phyloP scores from a whole-genome alignment of 805 yeast genomes.

The Cyberlindnera nakhonratchasimensis region DNA sequence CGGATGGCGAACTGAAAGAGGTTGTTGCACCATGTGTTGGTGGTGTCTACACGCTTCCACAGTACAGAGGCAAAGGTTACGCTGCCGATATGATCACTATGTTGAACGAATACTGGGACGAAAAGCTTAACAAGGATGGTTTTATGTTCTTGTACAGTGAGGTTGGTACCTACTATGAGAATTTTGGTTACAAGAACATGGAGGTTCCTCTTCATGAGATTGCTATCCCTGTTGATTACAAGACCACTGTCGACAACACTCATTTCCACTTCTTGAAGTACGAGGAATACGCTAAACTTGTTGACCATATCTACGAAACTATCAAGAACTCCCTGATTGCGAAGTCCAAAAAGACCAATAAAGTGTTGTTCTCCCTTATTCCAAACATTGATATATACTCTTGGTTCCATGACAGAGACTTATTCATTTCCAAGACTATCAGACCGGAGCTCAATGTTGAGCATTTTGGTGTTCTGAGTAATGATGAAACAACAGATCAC shows the following conservation, averaged over 20 bases:
- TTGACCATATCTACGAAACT: slow-evolving; percentile 27
- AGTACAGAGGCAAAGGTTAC: slow-evolving; percentile 52
- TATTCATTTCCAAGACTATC: slow-evolving; percentile 32
- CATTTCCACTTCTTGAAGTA: slow-evolving; percentile 25
- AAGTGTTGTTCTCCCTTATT: slow-evolving; percentile 30
- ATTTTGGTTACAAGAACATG: slow-evolving; percentile 53
- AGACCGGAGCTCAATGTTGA: slow-evolving; percentile 16
- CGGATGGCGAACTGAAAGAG: slow-evolving; percentile 29
- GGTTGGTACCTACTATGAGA: slow-evolving; percentile 61
- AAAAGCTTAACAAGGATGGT: slow-evolving; percentile 30
- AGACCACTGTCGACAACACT: slow-evolving; percentile 3
- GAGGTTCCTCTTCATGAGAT: slow-evolving; percentile 37
- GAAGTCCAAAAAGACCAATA: slow-evolving; percentile 19
- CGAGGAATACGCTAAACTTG: slow-evolving; percentile 32
- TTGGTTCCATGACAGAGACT: slow-evolving; percentile 43
- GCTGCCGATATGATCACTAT: slow-evolving; percentile 45
- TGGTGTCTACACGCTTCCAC: slow-evolving; percentile 51
- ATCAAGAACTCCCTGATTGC: slow-evolving; percentile 22
- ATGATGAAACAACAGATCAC: slow-evolving; percentile 30
- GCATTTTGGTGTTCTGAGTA: slow-evolving; percentile 30
- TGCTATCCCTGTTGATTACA: slow-evolving; percentile 17
- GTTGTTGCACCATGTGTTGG: slow-evolving; percentile 46
- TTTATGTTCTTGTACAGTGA: slow-evolving; percentile 63
- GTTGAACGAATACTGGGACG: slow-evolving; percentile 35
- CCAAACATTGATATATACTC: slow-evolving; percentile 37